These are phyloP conservation scores for Ustilago hordei DNA, from an alignment of 1,284 basidiomycete species.

Conservation along the genomic window DNA sequence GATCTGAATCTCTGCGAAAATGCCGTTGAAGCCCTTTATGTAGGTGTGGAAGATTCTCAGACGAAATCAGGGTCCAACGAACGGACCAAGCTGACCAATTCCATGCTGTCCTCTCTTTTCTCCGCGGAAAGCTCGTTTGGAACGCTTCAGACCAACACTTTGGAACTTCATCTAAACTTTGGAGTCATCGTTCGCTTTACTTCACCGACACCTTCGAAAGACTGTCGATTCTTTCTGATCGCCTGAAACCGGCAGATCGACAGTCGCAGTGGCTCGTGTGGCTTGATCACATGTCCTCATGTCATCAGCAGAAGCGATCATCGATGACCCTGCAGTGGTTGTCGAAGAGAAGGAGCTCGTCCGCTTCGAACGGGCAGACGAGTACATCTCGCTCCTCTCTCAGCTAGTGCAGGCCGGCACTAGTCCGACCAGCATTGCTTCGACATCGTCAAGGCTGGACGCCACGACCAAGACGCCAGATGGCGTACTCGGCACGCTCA, in stretches of 20 bases:
- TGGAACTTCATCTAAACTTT: background rate
- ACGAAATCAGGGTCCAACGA: slow-evolving; percentile 14
- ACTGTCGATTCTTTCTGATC: background rate
- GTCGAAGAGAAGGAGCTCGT: slow-evolving; percentile 54
- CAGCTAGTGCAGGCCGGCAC: slow-evolving; percentile 14
- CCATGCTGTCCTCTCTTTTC: slow-evolving; percentile 12
- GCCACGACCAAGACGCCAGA: slow-evolving; percentile 4
- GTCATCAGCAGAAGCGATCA: slow-evolving; percentile 8
- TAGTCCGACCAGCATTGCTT: background rate
- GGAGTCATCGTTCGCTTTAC: background rate
- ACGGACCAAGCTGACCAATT: background rate
- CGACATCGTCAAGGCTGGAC: background rate
- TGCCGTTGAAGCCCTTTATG: background rate
- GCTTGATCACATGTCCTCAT: slow-evolving; percentile 8
- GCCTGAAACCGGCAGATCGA: background rate
- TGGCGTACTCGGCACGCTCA: slow-evolving; percentile 14
- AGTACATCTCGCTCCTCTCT: slow-evolving; percentile 41
- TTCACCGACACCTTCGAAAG: background rate
- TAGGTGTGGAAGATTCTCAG: background rate
- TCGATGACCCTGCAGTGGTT: slow-evolving; percentile 15
- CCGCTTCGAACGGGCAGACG: slow-evolving; percentile 49
- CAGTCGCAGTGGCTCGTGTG: background rate
- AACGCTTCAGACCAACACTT: slow-evolving; percentile 25
- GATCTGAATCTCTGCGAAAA: no score
- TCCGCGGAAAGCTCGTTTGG: slow-evolving; percentile 19